Conservation (phyloP, 2,329 filamentous ascomycete species). For the Xylariaceae sp. region DNA sequence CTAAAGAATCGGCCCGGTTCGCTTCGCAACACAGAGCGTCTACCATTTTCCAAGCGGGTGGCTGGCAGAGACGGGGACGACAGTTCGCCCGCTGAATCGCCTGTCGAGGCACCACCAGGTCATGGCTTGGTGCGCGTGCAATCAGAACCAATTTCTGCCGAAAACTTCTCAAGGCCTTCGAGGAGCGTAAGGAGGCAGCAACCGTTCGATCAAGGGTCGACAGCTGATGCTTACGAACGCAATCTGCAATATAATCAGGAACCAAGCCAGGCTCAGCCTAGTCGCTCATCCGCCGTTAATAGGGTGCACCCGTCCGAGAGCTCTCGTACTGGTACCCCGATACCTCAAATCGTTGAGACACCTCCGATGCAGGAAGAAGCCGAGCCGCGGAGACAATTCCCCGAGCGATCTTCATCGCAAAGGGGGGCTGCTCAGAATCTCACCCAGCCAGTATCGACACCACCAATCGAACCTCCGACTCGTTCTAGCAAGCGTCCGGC, state of each 20-base stretch:
- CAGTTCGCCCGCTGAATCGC: constrained; percentile 31
- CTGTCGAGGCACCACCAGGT: constrained; percentile 46
- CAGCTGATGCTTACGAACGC: constrained; percentile 40
- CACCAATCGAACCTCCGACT: constrained; percentile 44
- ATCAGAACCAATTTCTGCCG: constrained; percentile 62
- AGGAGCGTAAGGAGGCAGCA: constrained; percentile 47
- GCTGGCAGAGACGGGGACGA: constrained; percentile 58
- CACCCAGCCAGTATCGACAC: constrained; percentile 42
- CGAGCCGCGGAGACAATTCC: constrained; percentile 39
- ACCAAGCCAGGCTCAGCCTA: constrained; percentile 22
- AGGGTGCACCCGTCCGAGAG: constrained; percentile 22
- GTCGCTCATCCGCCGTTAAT: constrained; percentile 18
- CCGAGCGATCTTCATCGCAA: constrained; percentile 56
- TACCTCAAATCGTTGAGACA: constrained; percentile 66
- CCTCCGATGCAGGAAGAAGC: constrained; percentile 46
- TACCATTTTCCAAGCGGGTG: constrained; percentile 71
- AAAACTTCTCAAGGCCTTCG: constrained; percentile 63
- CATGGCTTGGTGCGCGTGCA: constrained; percentile 61
- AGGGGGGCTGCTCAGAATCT: constrained; percentile 41
- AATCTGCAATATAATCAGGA: constrained; percentile 49
- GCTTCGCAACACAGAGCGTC: constrained; percentile 72
- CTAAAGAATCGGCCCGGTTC: constrained; percentile 82
- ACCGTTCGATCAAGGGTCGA: constrained; percentile 46
- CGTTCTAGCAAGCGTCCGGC: constrained; percentile 44
- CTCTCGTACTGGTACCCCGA: constrained; percentile 25